phyloP scores from a whole-genome alignment of 371 early-diverging fungal species.

The Aphelidium insulamus region DNA sequence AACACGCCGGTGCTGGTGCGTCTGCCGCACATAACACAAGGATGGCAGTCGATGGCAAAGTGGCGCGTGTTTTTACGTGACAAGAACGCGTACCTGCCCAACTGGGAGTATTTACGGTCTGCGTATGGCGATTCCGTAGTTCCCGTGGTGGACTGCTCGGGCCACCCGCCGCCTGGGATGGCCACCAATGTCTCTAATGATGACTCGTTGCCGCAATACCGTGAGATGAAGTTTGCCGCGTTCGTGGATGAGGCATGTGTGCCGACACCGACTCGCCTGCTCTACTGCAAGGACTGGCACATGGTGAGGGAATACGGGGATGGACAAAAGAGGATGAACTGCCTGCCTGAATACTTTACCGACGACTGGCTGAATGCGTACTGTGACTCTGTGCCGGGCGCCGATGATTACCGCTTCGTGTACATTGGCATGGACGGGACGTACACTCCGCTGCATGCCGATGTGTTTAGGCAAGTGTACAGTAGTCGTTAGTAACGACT shows the following conservation, averaged over 20 bases:
- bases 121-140: background rate
- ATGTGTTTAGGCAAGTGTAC: conserved; percentile 38
- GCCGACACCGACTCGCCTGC: conserved; percentile 5
- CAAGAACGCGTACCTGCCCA: no score
- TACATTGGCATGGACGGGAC: conserved; percentile 45
- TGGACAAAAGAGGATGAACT: background rate
- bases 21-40: no score
- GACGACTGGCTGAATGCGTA: conserved; percentile 56
- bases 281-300: conserved; percentile 52
- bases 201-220: no score
- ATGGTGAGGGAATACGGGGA: conserved; percentile 11
- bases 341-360: conserved; percentile 1
- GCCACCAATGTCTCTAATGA: no score
- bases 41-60: no score
- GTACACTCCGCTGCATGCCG: conserved; percentile 52
- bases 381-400: conserved; percentile 14
- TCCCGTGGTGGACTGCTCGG: background rate
- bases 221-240: conserved; percentile 21
- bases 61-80: no score
- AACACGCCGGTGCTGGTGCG: no score
- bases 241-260: conserved; percentile 22
- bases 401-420: conserved; percentile 45
- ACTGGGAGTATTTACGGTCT: background rate
- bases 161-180: no score
- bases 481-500: no score